Base-by-base conservation (phyloP, 352 stramenopile genomes). In the Aphanomyces astaci region DNA sequence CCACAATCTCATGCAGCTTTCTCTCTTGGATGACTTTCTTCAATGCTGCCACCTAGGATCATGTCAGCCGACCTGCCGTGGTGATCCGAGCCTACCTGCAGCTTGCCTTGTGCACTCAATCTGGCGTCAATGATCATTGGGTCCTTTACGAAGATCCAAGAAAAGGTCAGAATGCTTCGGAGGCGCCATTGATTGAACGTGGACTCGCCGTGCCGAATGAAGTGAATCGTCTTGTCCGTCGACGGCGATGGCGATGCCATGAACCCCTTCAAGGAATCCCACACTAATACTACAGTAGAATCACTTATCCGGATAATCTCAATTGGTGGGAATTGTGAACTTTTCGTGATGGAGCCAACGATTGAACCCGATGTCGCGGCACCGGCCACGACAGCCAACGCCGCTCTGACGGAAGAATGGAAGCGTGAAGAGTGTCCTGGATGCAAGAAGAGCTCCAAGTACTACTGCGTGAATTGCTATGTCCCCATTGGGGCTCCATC, bases 111-210 rank as follows among this genome's bases (percentile, higher is more conserved):
- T 63, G 45, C 60, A 68, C 82, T 94, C 24, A 95, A 75, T 24
- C 77, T 85, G 32, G 87, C 82, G 57, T 94, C 87, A 31, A 92
- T 70, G 72, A 94, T 87, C 87, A 93, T 94, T 17, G 87, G 85
- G 39, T 94, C 85, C 52, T 85, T 84, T 46, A 89, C 82, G 73
- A 80, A 90, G 55, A 92, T 76, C 87, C 85, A 95, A 54, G 85
- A 88, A 68, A 94, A 95, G 73, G 85, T 91, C 63, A 72, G 78
- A 31, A 94, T 73, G 51, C 87, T 95, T 63, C 71, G 79, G 52
- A 77, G 82, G 57, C 85, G 84, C 87, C 87, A 95, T 73, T 92
- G 85, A 63, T 95, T 95, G 74, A 85, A 95, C 54, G 86, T 90
- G 4, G 87, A 95, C 76, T 94, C 85, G 63, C 87, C 87, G 57